Base-by-base conservation (phyloP, 768 basidiomycete species). In the Leccinum obscurum region DNA sequence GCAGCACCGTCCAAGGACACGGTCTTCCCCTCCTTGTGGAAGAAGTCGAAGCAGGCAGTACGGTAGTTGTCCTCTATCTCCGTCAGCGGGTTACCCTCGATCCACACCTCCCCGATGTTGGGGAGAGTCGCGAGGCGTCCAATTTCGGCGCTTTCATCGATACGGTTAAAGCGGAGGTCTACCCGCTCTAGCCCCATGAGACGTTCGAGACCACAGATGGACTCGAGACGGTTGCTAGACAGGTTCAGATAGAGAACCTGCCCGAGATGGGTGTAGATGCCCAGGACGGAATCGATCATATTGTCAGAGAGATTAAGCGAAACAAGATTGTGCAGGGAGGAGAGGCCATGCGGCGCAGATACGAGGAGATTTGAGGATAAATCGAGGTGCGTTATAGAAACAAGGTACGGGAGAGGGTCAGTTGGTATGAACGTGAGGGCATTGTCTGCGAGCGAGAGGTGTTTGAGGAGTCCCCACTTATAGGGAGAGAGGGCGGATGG, bases 231-330 rank as follows among this genome's bases (percentile, higher is more conserved):
- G 69, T 98, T 98, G 57, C 82, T 79, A 1, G 91, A 83, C 17
- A 98, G 81, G 73, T 96, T 94, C 66, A 98, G 79, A 6, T 82
- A 79, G 17, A 88, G 78, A 26, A 97, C 80, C 62, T 88, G 86
- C 2, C 92, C 92, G 39, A 98, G 82, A 55, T 86, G 84, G 39
- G 83, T 83, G 69, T 94, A 91, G 59, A 97, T 92, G 30, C 92
- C 90, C 4, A 95, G 83, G 17, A 98, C 89, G 17, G 95, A 95
- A 72, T 96, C 94, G 65, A 99, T 94, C 85, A 99, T 93, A 77
- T 99, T 99, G 74, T 95, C 90, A 15, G 92, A 82, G n/a, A 99
- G 84, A 75, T 97, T 95, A 66, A 99, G 87, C n/a, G 90, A 92
- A 56, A 86, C 75, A 55, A 99, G 89, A 63, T 88, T 90, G 68